A percentile compares a stretch with the other conserved stretches of the same genome.
Evolutionary conservation across 1,284 basidiomycete genomes (phyloP).

Genomic region (Nidula niveotomentosa): DNA sequence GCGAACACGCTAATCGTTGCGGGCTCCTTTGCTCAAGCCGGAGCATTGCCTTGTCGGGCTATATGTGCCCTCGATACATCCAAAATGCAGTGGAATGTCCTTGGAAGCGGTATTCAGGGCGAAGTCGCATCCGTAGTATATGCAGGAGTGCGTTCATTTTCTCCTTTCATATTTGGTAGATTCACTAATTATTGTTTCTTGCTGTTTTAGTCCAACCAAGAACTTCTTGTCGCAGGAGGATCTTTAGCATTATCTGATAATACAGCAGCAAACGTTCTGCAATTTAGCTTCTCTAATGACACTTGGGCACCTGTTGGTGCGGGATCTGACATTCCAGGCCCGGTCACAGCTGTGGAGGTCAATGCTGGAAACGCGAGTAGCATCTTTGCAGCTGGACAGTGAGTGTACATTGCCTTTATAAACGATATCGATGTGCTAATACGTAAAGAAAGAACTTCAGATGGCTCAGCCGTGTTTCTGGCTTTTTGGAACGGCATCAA

Average conservation of each 20-base stretch:
- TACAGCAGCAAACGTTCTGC: constrained; percentile 65
- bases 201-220: constrained; percentile 51
- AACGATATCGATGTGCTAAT: neutral
- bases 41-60: constrained; percentile 72
- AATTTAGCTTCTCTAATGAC: constrained; percentile 66
- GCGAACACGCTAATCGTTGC: constrained; percentile 76
- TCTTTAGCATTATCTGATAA: constrained; percentile 67
- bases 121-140: constrained; percentile 80
- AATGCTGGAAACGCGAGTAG: constrained; percentile 82
- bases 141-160: constrained; percentile 63
- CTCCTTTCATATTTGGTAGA: constrained; percentile 1
- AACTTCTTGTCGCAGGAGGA: constrained; percentile 71
- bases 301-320: constrained; percentile 79
- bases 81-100: constrained; percentile 74
- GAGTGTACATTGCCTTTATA: constrained; percentile 21
- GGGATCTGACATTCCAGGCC: constrained; percentile 74
- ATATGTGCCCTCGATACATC: constrained; percentile 79
- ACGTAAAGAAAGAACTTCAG: constrained; percentile 38
- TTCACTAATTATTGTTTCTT: neutral
- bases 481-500: constrained; percentile 78
- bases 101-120: constrained; percentile 84
- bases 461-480: constrained; percentile 70
- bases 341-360: constrained; percentile 86
- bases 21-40: constrained; percentile 83
- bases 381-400: constrained; percentile 90